Percentiles rank a stretch among this genome's conserved stretches.
Evolutionary conservation across 805 yeast genomes (phyloP).

Genomic region (Isabelozyma heimii): DNA sequence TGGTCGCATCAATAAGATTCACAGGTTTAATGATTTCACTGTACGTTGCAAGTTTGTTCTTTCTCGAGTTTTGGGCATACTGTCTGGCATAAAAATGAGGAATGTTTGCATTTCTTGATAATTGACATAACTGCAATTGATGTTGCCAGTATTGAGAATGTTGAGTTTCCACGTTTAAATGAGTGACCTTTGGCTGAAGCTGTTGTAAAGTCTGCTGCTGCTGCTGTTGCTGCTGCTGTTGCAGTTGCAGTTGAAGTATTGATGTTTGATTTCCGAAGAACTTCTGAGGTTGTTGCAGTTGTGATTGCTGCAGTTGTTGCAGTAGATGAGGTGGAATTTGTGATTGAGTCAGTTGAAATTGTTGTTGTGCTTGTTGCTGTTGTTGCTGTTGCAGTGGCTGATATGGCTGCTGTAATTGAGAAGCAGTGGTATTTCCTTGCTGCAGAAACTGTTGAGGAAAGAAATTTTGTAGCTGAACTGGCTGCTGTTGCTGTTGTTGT

Average conservation of each 20-base stretch:
- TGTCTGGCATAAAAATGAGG: slow-evolving; percentile 84
- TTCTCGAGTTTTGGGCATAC: slow-evolving; percentile 68
- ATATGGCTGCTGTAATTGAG: slow-evolving; percentile 13
- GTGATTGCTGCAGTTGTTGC: slow-evolving; percentile 15
- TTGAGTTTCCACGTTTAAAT: slow-evolving; percentile 35
- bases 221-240: slow-evolving; percentile 16
- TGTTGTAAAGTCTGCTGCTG: slow-evolving; percentile 20
- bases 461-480: slow-evolving; percentile 22
- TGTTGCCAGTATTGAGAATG: slow-evolving; percentile 69
- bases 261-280: slow-evolving; percentile 11
- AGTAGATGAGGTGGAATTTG: slow-evolving; percentile 13
- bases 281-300: slow-evolving; percentile 19
- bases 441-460: slow-evolving; percentile 18
- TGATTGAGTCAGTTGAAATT: slow-evolving; percentile 8
- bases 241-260: slow-evolving; percentile 17
- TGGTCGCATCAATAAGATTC: slow-evolving; percentile 43
- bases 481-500: slow-evolving; percentile 16
- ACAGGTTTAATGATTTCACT: slow-evolving; percentile 32
- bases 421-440: slow-evolving; percentile 11
- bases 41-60: slow-evolving; percentile 33
- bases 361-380: slow-evolving; percentile 16
- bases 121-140: slow-evolving; percentile 68
- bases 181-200: slow-evolving; percentile 18
- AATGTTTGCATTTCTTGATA: slow-evolving; percentile 60
- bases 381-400: slow-evolving; percentile 19